These are phyloP conservation scores for Diaporthe citri DNA, from an alignment of 2,329 filamentous ascomycete species.

Conservation along the genomic window DNA sequence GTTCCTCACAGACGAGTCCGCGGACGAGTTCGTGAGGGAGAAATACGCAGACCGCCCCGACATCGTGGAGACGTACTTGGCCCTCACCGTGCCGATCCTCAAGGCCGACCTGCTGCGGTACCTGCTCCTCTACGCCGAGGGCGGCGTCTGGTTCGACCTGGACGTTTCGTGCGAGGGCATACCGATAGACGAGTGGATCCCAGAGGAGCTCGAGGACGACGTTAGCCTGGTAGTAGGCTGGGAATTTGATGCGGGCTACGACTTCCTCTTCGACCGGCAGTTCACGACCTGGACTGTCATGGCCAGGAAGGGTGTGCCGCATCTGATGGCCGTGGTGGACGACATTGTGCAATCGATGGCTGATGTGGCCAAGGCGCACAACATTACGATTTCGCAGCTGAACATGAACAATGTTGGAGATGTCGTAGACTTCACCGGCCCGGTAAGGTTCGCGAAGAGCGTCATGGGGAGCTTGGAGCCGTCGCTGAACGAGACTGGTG, in stretches of 20 bases:
- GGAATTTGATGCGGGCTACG: constrained; percentile 45
- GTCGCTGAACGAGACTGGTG: constrained; percentile 22
- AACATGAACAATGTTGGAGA: constrained; percentile 38
- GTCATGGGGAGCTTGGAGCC: constrained; percentile 29
- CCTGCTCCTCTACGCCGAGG: constrained; percentile 79
- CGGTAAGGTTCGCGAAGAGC: constrained; percentile 38
- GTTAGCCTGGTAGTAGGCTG: constrained; percentile 46
- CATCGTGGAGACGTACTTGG: constrained; percentile 43
- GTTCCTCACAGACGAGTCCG: constrained; percentile 47
- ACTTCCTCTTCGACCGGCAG: constrained; percentile 38
- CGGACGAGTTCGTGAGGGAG: constrained; percentile 70
- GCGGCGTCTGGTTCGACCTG: constrained; percentile 77
- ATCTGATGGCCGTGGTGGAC: constrained; percentile 39
- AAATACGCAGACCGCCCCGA: constrained; percentile 54
- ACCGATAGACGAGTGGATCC: constrained; percentile 53
- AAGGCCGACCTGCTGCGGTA: constrained; percentile 78
- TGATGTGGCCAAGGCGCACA: neutral
- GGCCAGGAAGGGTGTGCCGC: constrained; percentile 38
- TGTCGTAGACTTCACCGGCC: constrained; percentile 42
- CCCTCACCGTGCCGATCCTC: constrained; percentile 54
- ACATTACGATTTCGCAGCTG: constrained; percentile 36
- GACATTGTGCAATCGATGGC: constrained; percentile 37
- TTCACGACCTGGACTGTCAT: constrained; percentile 42
- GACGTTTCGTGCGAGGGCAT: constrained; percentile 52
- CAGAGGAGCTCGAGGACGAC: constrained; percentile 35